A percentile compares a stretch with the other conserved stretches of the same genome.
Evolutionary conservation across 2,329 filamentous ascomycete genomes (phyloP).

Genomic region (Dactylellina sp.): DNA sequence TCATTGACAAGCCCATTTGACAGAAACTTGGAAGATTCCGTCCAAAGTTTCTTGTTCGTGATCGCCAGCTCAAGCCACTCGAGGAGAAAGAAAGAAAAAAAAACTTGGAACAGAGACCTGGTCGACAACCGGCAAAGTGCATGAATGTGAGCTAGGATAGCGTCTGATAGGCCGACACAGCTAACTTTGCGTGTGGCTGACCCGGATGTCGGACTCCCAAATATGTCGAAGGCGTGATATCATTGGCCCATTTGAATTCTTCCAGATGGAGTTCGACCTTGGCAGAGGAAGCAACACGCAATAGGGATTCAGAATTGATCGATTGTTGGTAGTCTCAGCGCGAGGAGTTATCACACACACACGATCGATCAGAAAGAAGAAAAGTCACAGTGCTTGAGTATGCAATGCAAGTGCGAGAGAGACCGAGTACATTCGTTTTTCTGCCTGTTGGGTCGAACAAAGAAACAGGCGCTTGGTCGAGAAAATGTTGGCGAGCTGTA

Average conservation of each 20-base stretch:
- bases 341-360: constrained; percentile 41
- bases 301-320: constrained; percentile 20
- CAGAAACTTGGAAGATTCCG: constrained; percentile 31
- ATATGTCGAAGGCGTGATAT: constrained; percentile 9
- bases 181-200: constrained; percentile 38
- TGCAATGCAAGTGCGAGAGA: constrained; percentile 7
- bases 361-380: constrained; percentile 31
- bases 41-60: constrained; percentile 9
- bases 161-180: constrained; percentile 34
- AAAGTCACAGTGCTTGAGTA: constrained; percentile 25
- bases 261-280: constrained; percentile 11
- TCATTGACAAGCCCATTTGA: background rate
- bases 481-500: constrained; percentile 26
- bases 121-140: constrained; percentile 16
- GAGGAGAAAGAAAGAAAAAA: constrained; percentile 19
- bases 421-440: constrained; percentile 7
- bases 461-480: constrained; percentile 25
- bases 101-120: constrained; percentile 37
- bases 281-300: constrained; percentile 35
- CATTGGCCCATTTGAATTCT: constrained; percentile 23
- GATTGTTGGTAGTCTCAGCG: constrained; percentile 28
- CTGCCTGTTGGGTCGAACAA: constrained; percentile 9
- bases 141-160: constrained; percentile 3
- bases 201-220: constrained; percentile 22
- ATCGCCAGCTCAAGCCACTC: constrained; percentile 36